Percentiles rank a stretch among this genome's conserved stretches.
phyloP scores from a whole-genome alignment of 73 alveolate genomes.

The Tetrahymena malaccensis region DNA sequence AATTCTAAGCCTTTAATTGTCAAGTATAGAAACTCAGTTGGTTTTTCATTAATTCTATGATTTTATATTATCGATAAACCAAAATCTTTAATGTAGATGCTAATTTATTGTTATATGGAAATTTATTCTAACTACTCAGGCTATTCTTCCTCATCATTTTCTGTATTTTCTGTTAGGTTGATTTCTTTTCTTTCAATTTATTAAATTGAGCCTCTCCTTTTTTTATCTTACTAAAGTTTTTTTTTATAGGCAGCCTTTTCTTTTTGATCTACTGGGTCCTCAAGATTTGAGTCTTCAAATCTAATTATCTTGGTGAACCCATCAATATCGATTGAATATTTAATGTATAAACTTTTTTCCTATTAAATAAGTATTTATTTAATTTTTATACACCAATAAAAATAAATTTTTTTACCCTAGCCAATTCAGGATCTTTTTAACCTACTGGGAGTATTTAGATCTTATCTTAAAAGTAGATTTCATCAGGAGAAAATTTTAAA shows the following conservation, averaged over 20 bases:
- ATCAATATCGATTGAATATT: neutral
- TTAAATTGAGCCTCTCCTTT: neutral
- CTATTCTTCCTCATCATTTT: conserved; percentile 2
- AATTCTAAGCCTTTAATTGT: conserved; percentile 8
- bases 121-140: neutral
- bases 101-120: neutral
- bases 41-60: neutral
- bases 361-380: neutral
- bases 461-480: neutral
- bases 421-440: neutral
- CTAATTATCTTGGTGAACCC: neutral
- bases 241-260: neutral
- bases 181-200: neutral
- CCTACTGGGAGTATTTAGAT: neutral
- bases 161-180: neutral
- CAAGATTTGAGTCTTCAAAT: neutral
- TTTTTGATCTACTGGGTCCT: neutral
- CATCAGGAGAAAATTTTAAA: neutral
- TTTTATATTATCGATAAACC: conserved; percentile 13
- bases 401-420: neutral
- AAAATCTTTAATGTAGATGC: neutral
- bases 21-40: conserved; percentile 24
- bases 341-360: neutral
- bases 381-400: neutral
- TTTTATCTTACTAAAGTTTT: conserved; percentile 13